Evolutionary conservation across 805 yeast species (phyloP).

Genomic region (Pichia kluyveri): DNA sequence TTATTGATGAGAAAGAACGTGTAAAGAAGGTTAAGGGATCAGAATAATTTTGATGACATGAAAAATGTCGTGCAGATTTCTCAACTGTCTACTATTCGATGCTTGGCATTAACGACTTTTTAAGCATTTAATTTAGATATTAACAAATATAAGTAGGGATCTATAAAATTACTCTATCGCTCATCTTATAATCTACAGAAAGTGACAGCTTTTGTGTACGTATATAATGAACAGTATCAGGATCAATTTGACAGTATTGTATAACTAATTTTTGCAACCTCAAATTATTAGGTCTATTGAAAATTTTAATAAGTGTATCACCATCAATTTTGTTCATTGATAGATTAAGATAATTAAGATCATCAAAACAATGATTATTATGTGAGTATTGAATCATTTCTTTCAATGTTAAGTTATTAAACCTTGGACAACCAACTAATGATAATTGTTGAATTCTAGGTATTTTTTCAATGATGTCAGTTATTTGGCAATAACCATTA

Average conservation of each 20-base stretch:
- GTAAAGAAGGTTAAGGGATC: too few species aligned
- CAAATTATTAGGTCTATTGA: background rate
- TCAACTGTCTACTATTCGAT: too few species aligned
- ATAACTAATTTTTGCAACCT: background rate
- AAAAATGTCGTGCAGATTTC: too few species aligned
- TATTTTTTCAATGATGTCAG: background rate
- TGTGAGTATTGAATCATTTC: background rate
- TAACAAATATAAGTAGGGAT: too few species aligned
- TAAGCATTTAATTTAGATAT: too few species aligned
- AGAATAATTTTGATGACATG: background rate
- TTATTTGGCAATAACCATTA: slow-evolving; percentile 1
- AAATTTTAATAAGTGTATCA: background rate
- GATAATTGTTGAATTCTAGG: slow-evolving; percentile 1
- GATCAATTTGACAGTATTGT: slow-evolving; percentile 2
- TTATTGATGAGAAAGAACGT: too few species aligned
- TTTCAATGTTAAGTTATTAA: background rate
- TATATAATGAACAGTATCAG: background rate
- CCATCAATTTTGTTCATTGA: slow-evolving; percentile 4
- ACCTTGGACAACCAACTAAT: slow-evolving; percentile 1
- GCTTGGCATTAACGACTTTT: too few species aligned
- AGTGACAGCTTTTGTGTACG: background rate
- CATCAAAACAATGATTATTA: background rate
- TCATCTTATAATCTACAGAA: slow-evolving; percentile 4
- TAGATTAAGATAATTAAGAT: slow-evolving; percentile 1
- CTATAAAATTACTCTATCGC: slow-evolving; percentile 1